A percentile compares a stretch with the other conserved stretches of the same genome.
Conservation (phyloP, 768 basidiomycete species). For the Boletus vinaceobasis region DNA sequence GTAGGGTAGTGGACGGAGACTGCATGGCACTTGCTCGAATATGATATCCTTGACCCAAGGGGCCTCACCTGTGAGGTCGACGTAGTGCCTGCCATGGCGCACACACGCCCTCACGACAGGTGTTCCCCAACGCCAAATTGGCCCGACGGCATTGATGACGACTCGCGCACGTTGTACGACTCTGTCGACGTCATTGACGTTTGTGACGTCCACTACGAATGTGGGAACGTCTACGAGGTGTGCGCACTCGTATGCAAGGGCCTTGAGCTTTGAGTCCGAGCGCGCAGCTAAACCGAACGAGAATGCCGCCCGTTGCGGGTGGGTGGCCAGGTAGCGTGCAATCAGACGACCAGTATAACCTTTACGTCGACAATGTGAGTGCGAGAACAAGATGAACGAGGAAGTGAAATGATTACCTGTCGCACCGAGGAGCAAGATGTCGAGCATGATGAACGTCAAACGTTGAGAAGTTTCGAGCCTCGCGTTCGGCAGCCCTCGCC, state of each 20-base stretch:
- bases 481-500: slow-evolving; percentile 1
- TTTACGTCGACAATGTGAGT: slow-evolving; percentile 17
- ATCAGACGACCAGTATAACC: slow-evolving; percentile 73
- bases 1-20: slow-evolving; percentile 1
- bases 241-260: slow-evolving; percentile 44
- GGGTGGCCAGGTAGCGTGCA: slow-evolving; percentile 59
- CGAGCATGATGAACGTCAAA: slow-evolving; percentile 35
- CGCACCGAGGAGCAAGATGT: slow-evolving; percentile 71
- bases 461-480: slow-evolving; percentile 9
- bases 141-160: slow-evolving; percentile 76
- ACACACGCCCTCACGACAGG: slow-evolving; percentile 80
- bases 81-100: slow-evolving; percentile 71
- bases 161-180: slow-evolving; percentile 59
- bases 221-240: slow-evolving; percentile 41
- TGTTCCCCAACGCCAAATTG: slow-evolving; percentile 70
- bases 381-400: slow-evolving; percentile 1
- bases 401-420: slow-evolving; percentile 38
- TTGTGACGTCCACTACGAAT: slow-evolving; percentile 59
- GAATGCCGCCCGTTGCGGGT: slow-evolving; percentile 59
- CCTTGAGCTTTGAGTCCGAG: slow-evolving; percentile 57
- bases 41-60: slow-evolving; percentile 66
- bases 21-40: slow-evolving; percentile 40
- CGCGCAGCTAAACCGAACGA: slow-evolving; percentile 69
- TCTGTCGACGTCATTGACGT: slow-evolving; percentile 48
- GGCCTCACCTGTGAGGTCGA: slow-evolving; percentile 78